These are phyloP conservation scores for Mangifera indica DNA, from an alignment of 345 rosid species.

Conservation along the genomic window DNA sequence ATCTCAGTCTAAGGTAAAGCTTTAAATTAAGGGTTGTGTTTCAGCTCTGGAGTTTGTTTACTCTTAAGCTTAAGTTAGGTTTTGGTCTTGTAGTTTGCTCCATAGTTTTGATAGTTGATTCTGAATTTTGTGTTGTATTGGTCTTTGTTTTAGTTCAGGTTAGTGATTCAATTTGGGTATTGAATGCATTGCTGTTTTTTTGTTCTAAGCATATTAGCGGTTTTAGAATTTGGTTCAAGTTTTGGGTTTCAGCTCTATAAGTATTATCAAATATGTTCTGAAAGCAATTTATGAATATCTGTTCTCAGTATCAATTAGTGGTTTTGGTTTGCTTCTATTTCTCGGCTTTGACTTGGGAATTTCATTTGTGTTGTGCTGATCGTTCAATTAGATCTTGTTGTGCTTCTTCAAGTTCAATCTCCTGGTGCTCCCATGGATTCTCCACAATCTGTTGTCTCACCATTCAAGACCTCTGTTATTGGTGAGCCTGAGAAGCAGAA, in stretches of 20 bases:
- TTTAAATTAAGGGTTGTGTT: neutral
- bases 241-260: no score
- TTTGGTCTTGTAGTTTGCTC: neutral
- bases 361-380: constrained; percentile 12
- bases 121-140: neutral
- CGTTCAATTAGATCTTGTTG: constrained; percentile 21
- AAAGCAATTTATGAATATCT: neutral
- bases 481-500: constrained; percentile 59
- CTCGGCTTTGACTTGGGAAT: constrained; percentile 4
- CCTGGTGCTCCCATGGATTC: constrained; percentile 64
- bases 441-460: constrained; percentile 94
- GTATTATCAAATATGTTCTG: neutral
- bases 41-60: neutral
- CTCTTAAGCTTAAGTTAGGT: neutral
- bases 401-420: constrained; percentile 34
- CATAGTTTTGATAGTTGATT: neutral
- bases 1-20: neutral
- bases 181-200: neutral
- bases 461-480: constrained; percentile 55
- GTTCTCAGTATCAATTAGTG: constrained; percentile 1
- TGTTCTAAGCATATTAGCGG: neutral
- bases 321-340: constrained; percentile 8
- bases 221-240: neutral
- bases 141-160: constrained; percentile 10
- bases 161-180: neutral